These are phyloP conservation scores for Fusarium albosuccineum DNA, from an alignment of 2,329 filamentous ascomycete species.

Conservation along the genomic window DNA sequence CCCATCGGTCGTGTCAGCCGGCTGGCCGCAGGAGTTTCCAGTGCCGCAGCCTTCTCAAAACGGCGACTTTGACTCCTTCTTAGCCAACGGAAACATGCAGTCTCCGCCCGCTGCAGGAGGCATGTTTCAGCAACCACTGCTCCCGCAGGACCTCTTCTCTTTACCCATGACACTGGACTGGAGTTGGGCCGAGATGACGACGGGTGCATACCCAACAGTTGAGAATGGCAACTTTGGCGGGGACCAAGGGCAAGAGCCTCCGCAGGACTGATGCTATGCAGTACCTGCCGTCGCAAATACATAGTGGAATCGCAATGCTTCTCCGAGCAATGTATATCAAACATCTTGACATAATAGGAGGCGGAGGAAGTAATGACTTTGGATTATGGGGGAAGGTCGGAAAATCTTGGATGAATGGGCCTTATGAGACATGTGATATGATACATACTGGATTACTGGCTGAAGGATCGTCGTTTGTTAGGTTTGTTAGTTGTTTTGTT, in stretches of 20 bases:
- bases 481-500: constrained; percentile 2
- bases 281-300: background rate
- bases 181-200: constrained; percentile 79
- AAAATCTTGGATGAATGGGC: constrained; percentile 1
- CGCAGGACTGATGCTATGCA: constrained; percentile 3
- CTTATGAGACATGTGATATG: constrained; percentile 45
- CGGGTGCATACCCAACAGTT: constrained; percentile 73
- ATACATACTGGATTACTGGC: constrained; percentile 24
- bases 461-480: constrained; percentile 20
- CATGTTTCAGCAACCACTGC: constrained; percentile 83
- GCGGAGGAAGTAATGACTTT: constrained; percentile 18
- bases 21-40: constrained; percentile 63
- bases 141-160: constrained; percentile 94
- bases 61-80: constrained; percentile 60
- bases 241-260: constrained; percentile 21
- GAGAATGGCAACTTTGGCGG: constrained; percentile 69
- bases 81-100: constrained; percentile 54
- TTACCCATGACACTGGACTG: constrained; percentile 97
- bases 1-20: constrained; percentile 54
- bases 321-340: constrained; percentile 27
- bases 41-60: constrained; percentile 50
- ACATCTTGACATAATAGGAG: background rate
- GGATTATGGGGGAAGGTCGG: background rate
- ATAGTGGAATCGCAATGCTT: background rate
- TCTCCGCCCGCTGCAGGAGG: constrained; percentile 52